Conservation (phyloP, 345 rosid species). For the Trapa bicornis region DNA sequence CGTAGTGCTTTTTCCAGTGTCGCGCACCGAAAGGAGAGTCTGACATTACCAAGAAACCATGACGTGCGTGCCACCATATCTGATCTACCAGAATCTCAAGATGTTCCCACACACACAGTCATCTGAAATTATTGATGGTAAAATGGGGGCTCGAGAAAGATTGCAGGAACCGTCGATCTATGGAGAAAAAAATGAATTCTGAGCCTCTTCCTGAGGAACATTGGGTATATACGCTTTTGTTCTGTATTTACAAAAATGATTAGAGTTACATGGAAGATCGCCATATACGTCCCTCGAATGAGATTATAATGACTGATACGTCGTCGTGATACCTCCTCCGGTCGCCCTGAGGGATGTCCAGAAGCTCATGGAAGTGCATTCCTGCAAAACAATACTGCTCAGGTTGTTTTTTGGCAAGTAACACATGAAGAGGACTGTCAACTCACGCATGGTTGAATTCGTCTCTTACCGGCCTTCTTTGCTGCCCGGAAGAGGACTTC, state of each 20-base stretch:
- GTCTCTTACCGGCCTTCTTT: constrained; percentile 58
- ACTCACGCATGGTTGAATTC: not conserved
- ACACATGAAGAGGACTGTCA: too few relatives aligned
- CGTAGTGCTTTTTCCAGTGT: not conserved
- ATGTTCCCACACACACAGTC: too few relatives aligned
- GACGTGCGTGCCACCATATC: too few relatives aligned
- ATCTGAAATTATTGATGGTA: too few relatives aligned
- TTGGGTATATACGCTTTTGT: too few relatives aligned
- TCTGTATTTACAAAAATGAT: constrained; percentile 5
- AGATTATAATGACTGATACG: constrained; percentile 69
- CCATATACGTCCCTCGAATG: constrained; percentile 94
- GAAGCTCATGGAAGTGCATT: constrained; percentile 72
- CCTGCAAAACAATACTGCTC: constrained; percentile 26
- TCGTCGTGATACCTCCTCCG: constrained; percentile 88
- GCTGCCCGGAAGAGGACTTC: constrained; percentile 83
- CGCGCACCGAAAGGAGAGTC: not conserved
- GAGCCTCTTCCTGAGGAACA: not conserved
- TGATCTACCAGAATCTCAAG: too few relatives aligned
- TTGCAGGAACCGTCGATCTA: too few relatives aligned
- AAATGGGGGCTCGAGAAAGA: too few relatives aligned
- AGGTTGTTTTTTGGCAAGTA: not conserved
- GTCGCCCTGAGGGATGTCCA: constrained; percentile 87
- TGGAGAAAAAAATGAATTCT: too few relatives aligned
- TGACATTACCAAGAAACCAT: not conserved
- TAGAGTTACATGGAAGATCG: constrained; percentile 45